Percentiles rank a stretch among this genome's conserved stretches.
phyloP scores from a whole-genome alignment of 2,329 filamentous ascomycete species.

The Exserohilum rostratum region DNA sequence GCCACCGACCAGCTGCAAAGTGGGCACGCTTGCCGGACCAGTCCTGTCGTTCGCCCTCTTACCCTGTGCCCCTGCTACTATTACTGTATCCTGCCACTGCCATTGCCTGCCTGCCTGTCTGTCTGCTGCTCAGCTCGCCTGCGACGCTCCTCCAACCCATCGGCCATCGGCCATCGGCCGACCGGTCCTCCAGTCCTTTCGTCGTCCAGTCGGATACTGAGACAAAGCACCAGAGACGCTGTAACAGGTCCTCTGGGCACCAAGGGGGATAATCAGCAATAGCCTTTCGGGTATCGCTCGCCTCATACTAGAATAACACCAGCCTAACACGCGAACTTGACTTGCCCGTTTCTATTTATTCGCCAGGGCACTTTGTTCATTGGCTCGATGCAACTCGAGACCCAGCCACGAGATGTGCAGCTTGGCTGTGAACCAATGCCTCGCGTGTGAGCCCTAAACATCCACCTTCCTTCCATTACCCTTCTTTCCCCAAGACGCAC shows the following conservation, averaged over 20 bases:
- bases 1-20: neutral
- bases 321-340: neutral
- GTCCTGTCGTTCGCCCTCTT: slow-evolving; percentile 24
- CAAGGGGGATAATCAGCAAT: neutral
- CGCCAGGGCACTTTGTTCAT: neutral
- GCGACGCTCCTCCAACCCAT: too few relatives aligned
- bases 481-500: neutral
- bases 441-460: neutral
- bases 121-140: too few relatives aligned
- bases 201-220: neutral
- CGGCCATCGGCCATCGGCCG: too few relatives aligned
- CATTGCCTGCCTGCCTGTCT: neutral
- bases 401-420: too few relatives aligned
- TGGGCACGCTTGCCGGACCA: neutral
- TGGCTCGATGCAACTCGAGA: too few relatives aligned
- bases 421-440: too few relatives aligned
- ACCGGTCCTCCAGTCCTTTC: too few relatives aligned
- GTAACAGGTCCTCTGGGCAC: neutral
- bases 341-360: too few relatives aligned
- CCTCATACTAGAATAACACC: slow-evolving; percentile 8
- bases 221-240: neutral
- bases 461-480: neutral
- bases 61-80: too few relatives aligned
- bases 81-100: too few relatives aligned
- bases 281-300: slow-evolving; percentile 8